Base-by-base conservation (phyloP, 306 rosid genomes). In the Benincasa hispida region DNA sequence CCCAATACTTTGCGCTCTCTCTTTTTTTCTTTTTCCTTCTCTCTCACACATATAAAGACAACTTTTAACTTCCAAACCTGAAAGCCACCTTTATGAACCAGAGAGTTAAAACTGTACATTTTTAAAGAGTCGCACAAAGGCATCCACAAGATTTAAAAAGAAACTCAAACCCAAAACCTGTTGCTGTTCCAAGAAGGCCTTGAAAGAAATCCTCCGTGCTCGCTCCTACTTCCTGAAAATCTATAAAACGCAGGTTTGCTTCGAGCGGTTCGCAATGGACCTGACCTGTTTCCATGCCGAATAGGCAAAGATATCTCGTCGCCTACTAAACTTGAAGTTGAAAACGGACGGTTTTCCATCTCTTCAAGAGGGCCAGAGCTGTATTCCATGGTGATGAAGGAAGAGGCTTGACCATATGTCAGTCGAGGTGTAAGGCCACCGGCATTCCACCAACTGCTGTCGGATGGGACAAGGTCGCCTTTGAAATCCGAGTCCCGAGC, bases 351-450 rank as follows among this genome's bases (percentile, higher is more conserved):
- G 89, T 89, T 88, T 83, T 88, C 96, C 84, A 75, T 81, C 19
- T 83, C 94, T 74, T 88, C 97, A 80, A 93, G 91, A 42, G 87
- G 86, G 65, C 97, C 96, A 19, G 96, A 93, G 86, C 94, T 90
- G 83, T 93, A 90, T 22, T 93, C 97, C 98, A 90, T 88, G 48
- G 97, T 87, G 81, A 90, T 82, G 82, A 88, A 85, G 53, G 97
- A 78, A 28, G 97, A 82, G 77, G 92, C 86, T 42, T 79, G 89
- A 34, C 91, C 89, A 6, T 75, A 84, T 58, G 86, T 81, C 65
- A 93, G 35, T 47, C 84, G 88, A 35, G 96, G 89, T 45, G 87
- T 84, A 58, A 84, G 67, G 53, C 84, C 96, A 51, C 92, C 92
- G 0, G 84, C 92, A 60, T 90, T 87, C 94, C 92, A 85, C 97